These are phyloP conservation scores for Acer yangbiense DNA, from an alignment of 345 rosid genomes.

Conservation along the genomic window DNA sequence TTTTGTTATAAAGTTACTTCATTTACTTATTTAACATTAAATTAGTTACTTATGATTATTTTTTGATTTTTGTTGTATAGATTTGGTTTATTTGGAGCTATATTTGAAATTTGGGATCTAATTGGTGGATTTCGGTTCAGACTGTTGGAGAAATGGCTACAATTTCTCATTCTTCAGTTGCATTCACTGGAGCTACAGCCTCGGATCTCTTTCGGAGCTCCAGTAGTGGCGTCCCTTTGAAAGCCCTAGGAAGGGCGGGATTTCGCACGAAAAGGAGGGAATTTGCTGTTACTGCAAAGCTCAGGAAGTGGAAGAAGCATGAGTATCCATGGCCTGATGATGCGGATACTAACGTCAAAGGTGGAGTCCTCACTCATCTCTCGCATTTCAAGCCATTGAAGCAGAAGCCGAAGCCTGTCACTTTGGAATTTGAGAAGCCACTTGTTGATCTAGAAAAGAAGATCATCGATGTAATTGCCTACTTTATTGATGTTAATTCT, in stretches of 20 bases:
- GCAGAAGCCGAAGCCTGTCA: slow-evolving; percentile 73
- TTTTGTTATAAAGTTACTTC: background rate
- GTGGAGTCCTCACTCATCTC: slow-evolving; percentile 78
- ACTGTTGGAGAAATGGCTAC: slow-evolving; percentile 56
- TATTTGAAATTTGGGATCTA: slow-evolving; percentile 17
- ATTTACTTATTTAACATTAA: background rate
- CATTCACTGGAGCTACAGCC: slow-evolving; percentile 52
- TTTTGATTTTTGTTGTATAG: background rate
- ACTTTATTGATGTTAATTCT: slow-evolving; percentile 4
- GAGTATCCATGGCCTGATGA: slow-evolving; percentile 93
- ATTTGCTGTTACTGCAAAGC: slow-evolving; percentile 47
- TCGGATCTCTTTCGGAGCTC: slow-evolving; percentile 88
- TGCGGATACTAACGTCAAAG: slow-evolving; percentile 93
- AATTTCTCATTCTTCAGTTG: slow-evolving; percentile 49
- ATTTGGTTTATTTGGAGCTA: slow-evolving; percentile 1
- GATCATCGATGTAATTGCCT: slow-evolving; percentile 66
- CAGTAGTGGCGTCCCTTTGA: slow-evolving; percentile 54
- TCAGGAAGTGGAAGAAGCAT: slow-evolving; percentile 83
- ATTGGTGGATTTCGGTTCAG: slow-evolving; percentile 22
- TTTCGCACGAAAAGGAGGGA: slow-evolving; percentile 35
- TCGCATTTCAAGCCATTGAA: slow-evolving; percentile 80
- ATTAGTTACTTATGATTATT: background rate
- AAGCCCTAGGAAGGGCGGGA: slow-evolving; percentile 49
- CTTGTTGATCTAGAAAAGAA: slow-evolving; percentile 79
- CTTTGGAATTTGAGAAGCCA: slow-evolving; percentile 88